A percentile compares a stretch with the other conserved stretches of the same genome.
Conservation (phyloP, 2,329 filamentous ascomycete genomes). For the Aspergillus arachidicola region DNA sequence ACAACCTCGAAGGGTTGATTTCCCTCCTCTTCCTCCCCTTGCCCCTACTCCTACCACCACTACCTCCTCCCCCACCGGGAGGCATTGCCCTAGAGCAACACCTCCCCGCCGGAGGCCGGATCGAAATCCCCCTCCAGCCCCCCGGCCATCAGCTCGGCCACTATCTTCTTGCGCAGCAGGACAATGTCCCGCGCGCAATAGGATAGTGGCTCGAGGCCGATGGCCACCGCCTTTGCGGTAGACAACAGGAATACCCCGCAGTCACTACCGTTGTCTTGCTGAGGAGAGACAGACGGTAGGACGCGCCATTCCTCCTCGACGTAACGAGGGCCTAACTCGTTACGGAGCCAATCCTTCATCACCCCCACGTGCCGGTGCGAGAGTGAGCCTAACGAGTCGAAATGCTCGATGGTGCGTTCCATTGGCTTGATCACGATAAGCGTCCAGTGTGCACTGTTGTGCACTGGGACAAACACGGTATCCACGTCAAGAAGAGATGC, state of each 20-base stretch:
- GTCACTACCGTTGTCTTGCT: conserved; percentile 51
- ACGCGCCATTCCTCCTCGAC: conserved; percentile 48
- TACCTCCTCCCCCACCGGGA: not conserved
- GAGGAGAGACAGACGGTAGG: conserved; percentile 43
- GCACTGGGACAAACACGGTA: conserved; percentile 51
- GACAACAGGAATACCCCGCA: conserved; percentile 55
- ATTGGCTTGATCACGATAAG: conserved; percentile 49
- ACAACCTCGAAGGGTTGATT: not conserved
- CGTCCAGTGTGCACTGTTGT: conserved; percentile 52
- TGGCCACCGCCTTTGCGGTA: conserved; percentile 50
- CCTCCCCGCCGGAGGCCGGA: conserved; percentile 27
- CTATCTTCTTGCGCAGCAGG: conserved; percentile 48
- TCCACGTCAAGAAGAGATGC: conserved; percentile 48
- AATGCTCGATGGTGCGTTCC: conserved; percentile 49
- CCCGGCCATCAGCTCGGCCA: conserved; percentile 51
- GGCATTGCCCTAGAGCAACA: conserved; percentile 23
- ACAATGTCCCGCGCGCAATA: conserved; percentile 45
- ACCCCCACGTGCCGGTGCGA: conserved; percentile 35
- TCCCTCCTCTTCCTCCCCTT: not conserved
- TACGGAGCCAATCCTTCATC: conserved; percentile 45
- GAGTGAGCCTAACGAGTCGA: conserved; percentile 47
- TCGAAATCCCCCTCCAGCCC: conserved; percentile 48
- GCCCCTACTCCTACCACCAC: not conserved
- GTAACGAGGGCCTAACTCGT: conserved; percentile 44
- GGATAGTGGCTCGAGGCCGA: conserved; percentile 46